These are phyloP conservation scores for Caryopteris hybrid DNA, from an alignment of 305 asterid genomes.

Conservation along the genomic window DNA sequence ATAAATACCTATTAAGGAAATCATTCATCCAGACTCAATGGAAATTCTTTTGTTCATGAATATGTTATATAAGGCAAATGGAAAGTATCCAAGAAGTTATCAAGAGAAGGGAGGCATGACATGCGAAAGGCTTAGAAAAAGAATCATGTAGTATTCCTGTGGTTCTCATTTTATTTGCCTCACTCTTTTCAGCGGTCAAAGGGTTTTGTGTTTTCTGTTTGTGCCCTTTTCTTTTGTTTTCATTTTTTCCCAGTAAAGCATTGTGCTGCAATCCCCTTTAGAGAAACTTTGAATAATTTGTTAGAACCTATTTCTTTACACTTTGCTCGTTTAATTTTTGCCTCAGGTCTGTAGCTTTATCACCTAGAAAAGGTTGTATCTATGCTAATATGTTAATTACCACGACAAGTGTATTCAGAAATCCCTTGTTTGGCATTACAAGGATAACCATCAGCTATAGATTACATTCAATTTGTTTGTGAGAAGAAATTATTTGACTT, in stretches of 20 bases:
- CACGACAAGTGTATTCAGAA: background rate
- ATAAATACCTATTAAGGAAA: background rate
- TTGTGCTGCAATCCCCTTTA: background rate
- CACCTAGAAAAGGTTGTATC: background rate
- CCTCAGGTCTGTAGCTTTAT: background rate
- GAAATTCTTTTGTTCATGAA: background rate
- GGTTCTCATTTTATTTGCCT: background rate
- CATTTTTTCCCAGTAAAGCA: background rate
- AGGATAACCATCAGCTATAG: background rate
- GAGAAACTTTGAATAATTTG: background rate
- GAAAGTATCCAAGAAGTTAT: background rate
- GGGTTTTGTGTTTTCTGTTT: background rate
- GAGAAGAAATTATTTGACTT: background rate
- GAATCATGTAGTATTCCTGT: background rate
- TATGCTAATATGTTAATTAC: background rate
- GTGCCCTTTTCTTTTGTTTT: background rate
- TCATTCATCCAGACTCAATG: background rate
- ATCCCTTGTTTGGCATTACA: constrained; percentile 4
- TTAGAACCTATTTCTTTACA: background rate
- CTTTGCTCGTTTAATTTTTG: background rate
- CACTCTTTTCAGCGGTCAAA: background rate
- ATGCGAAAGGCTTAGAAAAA: background rate
- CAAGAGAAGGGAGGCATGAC: background rate
- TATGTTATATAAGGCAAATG: background rate
- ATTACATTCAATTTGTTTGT: background rate